Percentiles rank a stretch among this genome's conserved stretches.
Evolutionary conservation across 73 alveolate genomes (phyloP).

Genomic region (Tetrahymena elliotti): DNA sequence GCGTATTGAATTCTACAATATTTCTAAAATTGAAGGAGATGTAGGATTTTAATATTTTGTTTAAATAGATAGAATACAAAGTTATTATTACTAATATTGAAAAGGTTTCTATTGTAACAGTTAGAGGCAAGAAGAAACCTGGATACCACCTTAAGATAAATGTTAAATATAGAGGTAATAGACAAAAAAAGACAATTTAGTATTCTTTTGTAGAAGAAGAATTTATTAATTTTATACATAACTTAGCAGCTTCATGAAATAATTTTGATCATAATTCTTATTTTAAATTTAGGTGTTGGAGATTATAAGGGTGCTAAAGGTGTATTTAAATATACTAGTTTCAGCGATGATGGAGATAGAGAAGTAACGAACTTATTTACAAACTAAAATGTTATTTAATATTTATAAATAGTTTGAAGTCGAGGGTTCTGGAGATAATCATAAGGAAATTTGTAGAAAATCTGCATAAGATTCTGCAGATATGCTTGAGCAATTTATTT

Average conservation of each 20-base stretch:
- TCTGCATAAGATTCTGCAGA: neutral
- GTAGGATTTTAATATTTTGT: neutral
- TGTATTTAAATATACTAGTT: neutral
- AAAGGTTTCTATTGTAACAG: neutral
- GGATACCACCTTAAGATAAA: neutral
- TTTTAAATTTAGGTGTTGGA: neutral
- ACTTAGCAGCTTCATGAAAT: neutral
- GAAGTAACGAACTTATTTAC: neutral
- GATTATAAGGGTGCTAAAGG: neutral
- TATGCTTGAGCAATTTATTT: neutral
- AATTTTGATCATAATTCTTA: neutral
- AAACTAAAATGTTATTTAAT: no score
- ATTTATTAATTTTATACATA: neutral
- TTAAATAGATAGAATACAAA: neutral
- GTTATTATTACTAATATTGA: neutral
- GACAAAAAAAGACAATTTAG: neutral
- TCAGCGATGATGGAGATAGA: neutral
- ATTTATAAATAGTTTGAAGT: neutral
- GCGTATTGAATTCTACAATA: neutral
- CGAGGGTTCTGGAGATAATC: neutral
- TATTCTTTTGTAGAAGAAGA: neutral
- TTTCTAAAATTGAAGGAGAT: neutral
- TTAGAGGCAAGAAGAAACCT: neutral
- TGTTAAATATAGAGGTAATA: neutral
- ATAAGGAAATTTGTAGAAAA: neutral